A percentile compares a stretch with the other conserved stretches of the same genome.
phyloP scores from a whole-genome alignment of 345 rosid genomes.

The Moricandia arvensis region DNA sequence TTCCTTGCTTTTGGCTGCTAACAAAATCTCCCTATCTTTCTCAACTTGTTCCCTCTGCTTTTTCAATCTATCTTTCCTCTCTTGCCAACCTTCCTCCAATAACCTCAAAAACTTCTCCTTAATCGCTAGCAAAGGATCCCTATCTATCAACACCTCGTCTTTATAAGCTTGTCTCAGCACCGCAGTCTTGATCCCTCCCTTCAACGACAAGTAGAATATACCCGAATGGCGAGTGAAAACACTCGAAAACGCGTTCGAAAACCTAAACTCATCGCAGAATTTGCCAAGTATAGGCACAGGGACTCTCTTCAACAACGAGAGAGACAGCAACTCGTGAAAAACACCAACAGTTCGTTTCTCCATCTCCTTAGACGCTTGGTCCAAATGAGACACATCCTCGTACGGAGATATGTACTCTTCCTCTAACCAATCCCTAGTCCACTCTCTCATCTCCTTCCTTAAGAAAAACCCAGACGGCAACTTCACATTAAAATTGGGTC shows the following conservation, averaged over 20 bases:
- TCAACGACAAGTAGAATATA: conserved; percentile 78
- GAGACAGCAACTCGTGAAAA: conserved; percentile 78
- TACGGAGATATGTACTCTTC: conserved; percentile 79
- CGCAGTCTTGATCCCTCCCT: conserved; percentile 85
- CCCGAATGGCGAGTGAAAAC: conserved; percentile 89
- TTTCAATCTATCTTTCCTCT: conserved; percentile 51
- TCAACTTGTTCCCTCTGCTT: conserved; percentile 41
- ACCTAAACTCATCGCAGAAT: conserved; percentile 67
- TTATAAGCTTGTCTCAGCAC: conserved; percentile 75
- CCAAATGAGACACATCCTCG: conserved; percentile 59
- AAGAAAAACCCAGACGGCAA: conserved; percentile 67
- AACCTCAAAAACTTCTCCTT: conserved; percentile 66
- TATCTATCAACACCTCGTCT: conserved; percentile 50
- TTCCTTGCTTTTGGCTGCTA: conserved; percentile 19
- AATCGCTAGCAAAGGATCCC: conserved; percentile 67
- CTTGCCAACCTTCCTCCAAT: conserved; percentile 67
- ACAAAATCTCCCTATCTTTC: conserved; percentile 46
- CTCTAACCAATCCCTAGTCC: conserved; percentile 90
- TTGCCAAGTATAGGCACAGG: conserved; percentile 86
- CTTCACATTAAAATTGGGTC: conserved; percentile 68
- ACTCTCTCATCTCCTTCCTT: conserved; percentile 91
- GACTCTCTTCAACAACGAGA: conserved; percentile 71
- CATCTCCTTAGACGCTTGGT: conserved; percentile 73
- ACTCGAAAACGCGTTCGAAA: conserved; percentile 71
- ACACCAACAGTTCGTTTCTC: conserved; percentile 88